phyloP scores from a whole-genome alignment of 1,284 basidiomycete species.

The Puccinia coronata region DNA sequence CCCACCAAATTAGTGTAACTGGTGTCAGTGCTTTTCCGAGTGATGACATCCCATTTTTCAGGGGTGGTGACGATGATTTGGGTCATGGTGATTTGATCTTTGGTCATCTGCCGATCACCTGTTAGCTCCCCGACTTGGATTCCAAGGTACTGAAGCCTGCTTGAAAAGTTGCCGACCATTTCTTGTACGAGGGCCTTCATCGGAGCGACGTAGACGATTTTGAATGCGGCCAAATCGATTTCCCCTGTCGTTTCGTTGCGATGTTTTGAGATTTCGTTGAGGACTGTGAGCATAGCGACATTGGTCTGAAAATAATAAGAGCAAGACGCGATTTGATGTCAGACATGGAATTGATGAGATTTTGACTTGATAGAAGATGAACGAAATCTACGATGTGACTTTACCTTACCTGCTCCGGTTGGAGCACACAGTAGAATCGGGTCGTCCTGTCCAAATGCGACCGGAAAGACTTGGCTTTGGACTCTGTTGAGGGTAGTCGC shows the following conservation, averaged over 20 bases:
- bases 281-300: slow-evolving; percentile 90
- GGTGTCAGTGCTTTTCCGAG: slow-evolving; percentile 94
- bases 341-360: not conserved
- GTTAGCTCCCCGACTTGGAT: slow-evolving; percentile 93
- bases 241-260: slow-evolving; percentile 76
- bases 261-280: slow-evolving; percentile 82
- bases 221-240: slow-evolving; percentile 90
- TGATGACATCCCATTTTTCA: slow-evolving; percentile 98
- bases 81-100: slow-evolving; percentile 93
- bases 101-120: slow-evolving; percentile 96
- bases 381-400: not conserved
- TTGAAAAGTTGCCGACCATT: slow-evolving; percentile 88
- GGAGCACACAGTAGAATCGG: slow-evolving; percentile 95
- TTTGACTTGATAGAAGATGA: not conserved
- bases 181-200: slow-evolving; percentile 99
- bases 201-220: slow-evolving; percentile 96
- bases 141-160: slow-evolving; percentile 77
- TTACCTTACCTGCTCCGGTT: slow-evolving; percentile 87
- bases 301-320: slow-evolving; percentile 70
- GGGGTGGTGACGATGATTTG: slow-evolving; percentile 99
- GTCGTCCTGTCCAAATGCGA: slow-evolving; percentile 87
- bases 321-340: not conserved
- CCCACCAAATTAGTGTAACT: slow-evolving; percentile 96
- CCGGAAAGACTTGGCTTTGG: slow-evolving; percentile 88
- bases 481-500: slow-evolving; percentile 83